Evolutionary conservation across 495 filamentous ascomycete genomes (phyloP).

Genomic region (Pyrenula aspistea): DNA sequence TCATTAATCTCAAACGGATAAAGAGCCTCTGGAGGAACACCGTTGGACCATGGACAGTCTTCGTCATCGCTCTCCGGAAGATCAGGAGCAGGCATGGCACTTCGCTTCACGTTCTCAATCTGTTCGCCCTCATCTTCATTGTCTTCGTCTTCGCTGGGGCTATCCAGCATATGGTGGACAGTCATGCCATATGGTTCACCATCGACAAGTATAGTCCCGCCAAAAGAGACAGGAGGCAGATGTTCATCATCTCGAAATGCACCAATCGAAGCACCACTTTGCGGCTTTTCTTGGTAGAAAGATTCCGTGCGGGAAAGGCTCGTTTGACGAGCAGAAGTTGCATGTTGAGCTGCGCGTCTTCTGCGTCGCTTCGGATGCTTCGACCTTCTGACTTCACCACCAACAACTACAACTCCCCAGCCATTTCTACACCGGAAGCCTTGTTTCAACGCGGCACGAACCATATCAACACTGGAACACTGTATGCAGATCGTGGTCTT

Average conservation of each 20-base stretch:
- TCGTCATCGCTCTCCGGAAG: constrained; percentile 14
- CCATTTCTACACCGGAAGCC: constrained; percentile 51
- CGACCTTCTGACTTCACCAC: constrained; percentile 59
- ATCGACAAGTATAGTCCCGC: constrained; percentile 76
- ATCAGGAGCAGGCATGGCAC: constrained; percentile 4
- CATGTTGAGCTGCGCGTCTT: constrained; percentile 5
- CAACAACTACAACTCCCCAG: constrained; percentile 48
- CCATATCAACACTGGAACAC: constrained; percentile 59
- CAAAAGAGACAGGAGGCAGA: constrained; percentile 79
- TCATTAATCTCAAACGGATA: constrained; percentile 37
- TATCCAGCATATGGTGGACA: constrained; percentile 90
- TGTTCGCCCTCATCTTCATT: constrained; percentile 7
- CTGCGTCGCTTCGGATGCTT: constrained; percentile 34
- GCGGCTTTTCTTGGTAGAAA: constrained; percentile 59
- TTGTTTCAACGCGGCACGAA: constrained; percentile 58
- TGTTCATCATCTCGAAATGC: constrained; percentile 76
- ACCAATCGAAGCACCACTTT: constrained; percentile 85
- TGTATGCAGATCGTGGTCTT: constrained; percentile 67
- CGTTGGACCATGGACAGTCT: constrained; percentile 18
- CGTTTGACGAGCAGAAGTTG: constrained; percentile 9
- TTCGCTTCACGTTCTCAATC: not conserved
- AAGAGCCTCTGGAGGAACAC: constrained; percentile 17
- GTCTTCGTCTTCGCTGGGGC: constrained; percentile 53
- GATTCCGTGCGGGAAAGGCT: constrained; percentile 23
- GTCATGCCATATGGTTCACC: constrained; percentile 80